phyloP scores from a whole-genome alignment of 345 rosid genomes.

The Lumnitzera littorea region DNA sequence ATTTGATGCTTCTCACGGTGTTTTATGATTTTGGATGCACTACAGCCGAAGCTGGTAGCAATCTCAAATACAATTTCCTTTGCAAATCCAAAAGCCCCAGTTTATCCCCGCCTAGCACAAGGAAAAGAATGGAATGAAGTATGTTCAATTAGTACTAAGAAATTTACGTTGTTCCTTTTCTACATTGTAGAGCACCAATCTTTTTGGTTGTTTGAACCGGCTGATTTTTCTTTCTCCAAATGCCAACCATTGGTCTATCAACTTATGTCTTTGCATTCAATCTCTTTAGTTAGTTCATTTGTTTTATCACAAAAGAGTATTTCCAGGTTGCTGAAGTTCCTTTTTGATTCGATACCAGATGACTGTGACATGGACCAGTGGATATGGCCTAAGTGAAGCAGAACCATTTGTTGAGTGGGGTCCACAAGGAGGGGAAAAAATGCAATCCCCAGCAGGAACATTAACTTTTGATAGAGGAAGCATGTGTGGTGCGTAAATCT shows the following conservation, averaged over 20 bases:
- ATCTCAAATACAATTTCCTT: constrained; percentile 57
- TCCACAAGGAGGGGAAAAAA: constrained; percentile 26
- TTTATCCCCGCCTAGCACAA: constrained; percentile 88
- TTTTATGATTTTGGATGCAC: neutral
- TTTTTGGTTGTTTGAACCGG: neutral
- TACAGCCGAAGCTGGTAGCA: constrained; percentile 79
- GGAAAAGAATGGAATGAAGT: constrained; percentile 93
- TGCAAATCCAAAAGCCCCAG: constrained; percentile 74
- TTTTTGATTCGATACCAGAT: constrained; percentile 28
- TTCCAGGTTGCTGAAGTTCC: too few relatives aligned
- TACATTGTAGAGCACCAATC: too few relatives aligned
- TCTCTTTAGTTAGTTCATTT: constrained; percentile 5
- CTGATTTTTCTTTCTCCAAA: too few relatives aligned
- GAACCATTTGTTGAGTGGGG: constrained; percentile 80
- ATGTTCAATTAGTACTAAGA: constrained; percentile 17
- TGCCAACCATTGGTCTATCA: too few relatives aligned
- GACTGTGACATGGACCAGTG: constrained; percentile 98
- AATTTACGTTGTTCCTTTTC: neutral
- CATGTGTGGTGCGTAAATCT: constrained; percentile 73
- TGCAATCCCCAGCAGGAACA: constrained; percentile 74
- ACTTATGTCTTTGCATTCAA: neutral
- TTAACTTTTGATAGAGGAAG: constrained; percentile 56
- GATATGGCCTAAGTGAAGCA: constrained; percentile 70
- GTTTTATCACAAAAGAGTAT: neutral
- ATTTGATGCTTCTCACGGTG: too few relatives aligned